Conservation (phyloP, 75 land plant genomes). For the Cryptomeria japonica region DNA sequence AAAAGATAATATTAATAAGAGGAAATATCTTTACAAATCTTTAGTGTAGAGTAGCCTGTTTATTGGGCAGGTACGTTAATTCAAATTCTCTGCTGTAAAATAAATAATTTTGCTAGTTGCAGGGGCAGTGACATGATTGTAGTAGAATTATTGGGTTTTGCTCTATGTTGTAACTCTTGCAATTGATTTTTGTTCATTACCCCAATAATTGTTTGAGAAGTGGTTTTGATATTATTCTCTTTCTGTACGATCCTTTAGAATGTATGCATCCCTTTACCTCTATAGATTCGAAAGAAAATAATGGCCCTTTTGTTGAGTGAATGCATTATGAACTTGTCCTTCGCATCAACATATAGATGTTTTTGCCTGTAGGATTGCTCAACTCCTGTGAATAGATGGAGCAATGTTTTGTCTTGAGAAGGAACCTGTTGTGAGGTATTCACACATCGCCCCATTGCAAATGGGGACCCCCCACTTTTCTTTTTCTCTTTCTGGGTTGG, state of each 20-base stretch:
- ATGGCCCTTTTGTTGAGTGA: not conserved
- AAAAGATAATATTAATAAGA: not conserved
- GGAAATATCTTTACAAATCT: not conserved
- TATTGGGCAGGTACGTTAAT: not conserved
- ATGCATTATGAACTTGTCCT: not conserved
- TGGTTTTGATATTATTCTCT: not conserved
- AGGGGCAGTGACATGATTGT: not conserved
- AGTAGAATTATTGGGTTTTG: not conserved
- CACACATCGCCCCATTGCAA: no score
- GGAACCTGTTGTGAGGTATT: no score
- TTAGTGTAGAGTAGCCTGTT: not conserved
- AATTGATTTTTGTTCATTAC: not conserved
- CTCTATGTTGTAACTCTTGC: not conserved
- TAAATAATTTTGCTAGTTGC: not conserved
- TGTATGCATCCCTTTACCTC: not conserved
- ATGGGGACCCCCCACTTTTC: no score
- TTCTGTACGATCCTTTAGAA: not conserved
- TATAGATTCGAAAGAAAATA: not conserved
- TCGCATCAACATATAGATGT: not conserved
- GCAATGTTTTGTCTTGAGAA: not conserved
- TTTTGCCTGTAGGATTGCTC: not conserved
- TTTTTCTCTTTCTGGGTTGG: no score
- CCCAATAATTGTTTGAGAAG: not conserved
- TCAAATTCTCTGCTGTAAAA: not conserved
- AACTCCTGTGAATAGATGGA: not conserved